Conservation (phyloP, 2,329 filamentous ascomycete genomes). For the Exutisphaerella laricina region DNA sequence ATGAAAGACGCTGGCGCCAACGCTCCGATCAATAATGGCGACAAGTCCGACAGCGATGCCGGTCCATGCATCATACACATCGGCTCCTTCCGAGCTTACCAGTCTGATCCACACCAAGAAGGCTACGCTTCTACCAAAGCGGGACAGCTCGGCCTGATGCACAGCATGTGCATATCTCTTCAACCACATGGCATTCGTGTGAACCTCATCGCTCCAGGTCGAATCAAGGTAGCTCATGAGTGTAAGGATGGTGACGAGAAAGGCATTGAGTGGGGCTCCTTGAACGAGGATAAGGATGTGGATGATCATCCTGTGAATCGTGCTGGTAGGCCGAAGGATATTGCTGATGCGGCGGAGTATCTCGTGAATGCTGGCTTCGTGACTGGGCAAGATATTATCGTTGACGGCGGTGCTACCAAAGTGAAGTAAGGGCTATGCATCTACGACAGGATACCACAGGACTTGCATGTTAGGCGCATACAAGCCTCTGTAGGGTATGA, state of each 20-base stretch:
- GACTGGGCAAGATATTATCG: conserved; percentile 41
- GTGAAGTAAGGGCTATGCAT: conserved; percentile 33
- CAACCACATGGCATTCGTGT: conserved; percentile 39
- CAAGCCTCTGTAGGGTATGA: too few relatives aligned
- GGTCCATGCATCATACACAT: conserved; percentile 42
- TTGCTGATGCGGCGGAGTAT: conserved; percentile 38
- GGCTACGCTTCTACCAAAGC: conserved; percentile 47
- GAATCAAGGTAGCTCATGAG: conserved; percentile 46
- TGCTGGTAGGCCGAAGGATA: conserved; percentile 46
- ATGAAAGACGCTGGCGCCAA: conserved; percentile 21
- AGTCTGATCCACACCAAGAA: conserved; percentile 46
- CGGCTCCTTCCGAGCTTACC: conserved; percentile 45
- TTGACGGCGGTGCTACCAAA: conserved; percentile 39
- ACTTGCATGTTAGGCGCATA: too few relatives aligned
- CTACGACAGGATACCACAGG: too few relatives aligned
- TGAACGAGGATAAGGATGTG: conserved; percentile 38
- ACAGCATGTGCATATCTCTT: conserved; percentile 46
- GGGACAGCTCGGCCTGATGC: conserved; percentile 44
- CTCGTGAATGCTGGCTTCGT: conserved; percentile 38
- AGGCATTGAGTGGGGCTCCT: conserved; percentile 39
- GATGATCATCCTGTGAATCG: conserved; percentile 46
- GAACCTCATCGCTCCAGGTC: conserved; percentile 47
- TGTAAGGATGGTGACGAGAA: conserved; percentile 38
- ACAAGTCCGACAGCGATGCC: conserved; percentile 14
- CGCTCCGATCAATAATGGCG: conserved; percentile 13